Percentiles rank a stretch among this genome's conserved stretches.
Evolutionary conservation across 768 basidiomycete species (phyloP).

Genomic region (Russula griseocarnosa): DNA sequence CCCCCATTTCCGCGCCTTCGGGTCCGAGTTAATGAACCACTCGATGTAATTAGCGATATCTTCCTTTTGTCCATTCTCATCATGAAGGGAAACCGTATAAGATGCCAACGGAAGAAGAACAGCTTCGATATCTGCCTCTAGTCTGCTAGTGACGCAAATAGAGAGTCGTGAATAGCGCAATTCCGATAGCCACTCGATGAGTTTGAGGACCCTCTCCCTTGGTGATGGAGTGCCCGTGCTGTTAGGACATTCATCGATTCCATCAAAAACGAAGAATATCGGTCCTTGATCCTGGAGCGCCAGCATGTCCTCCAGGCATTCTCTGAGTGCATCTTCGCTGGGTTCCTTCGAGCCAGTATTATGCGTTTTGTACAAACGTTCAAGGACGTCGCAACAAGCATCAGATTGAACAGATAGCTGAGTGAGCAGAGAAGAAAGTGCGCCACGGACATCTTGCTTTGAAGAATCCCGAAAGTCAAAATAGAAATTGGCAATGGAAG

Average conservation of each 20-base stretch:
- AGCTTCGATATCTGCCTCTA: not conserved
- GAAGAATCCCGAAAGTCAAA: not conserved
- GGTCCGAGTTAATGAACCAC: not conserved
- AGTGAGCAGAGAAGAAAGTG: not conserved
- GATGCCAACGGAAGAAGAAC: not conserved
- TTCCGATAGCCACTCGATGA: not conserved
- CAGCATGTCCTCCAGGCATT: not conserved
- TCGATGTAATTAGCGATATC: not conserved
- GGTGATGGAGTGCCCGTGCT: not conserved
- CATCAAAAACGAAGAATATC: not conserved
- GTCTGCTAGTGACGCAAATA: not conserved
- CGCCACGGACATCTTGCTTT: not conserved
- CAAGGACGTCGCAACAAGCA: not conserved
- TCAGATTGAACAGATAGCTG: not conserved
- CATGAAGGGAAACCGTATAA: not conserved
- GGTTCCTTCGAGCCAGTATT: not conserved
- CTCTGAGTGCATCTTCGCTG: not conserved
- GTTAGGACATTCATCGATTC: not conserved
- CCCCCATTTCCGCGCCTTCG: not conserved
- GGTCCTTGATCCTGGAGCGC: not conserved
- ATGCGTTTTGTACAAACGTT: not conserved
- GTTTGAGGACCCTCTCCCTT: not conserved
- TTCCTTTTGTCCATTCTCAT: not conserved
- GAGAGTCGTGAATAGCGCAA: not conserved
- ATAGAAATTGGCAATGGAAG: not conserved